Evolutionary conservation across 1,284 basidiomycete genomes (phyloP).

Genomic region (Malassezia brasiliensis): DNA sequence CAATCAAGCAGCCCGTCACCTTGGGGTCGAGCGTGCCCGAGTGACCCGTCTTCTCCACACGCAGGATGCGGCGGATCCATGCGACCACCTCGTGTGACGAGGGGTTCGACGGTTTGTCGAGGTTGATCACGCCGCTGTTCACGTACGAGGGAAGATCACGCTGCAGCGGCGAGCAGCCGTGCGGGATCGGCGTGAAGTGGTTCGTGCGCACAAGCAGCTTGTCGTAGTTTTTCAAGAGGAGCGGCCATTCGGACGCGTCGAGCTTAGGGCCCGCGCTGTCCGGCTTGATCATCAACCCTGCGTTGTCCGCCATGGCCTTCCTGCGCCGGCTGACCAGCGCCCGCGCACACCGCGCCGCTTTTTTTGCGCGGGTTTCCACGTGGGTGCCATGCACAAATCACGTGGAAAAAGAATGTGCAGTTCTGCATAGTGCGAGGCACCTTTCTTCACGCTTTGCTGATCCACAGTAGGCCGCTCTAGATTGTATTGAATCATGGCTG

Average conservation of each 20-base stretch:
- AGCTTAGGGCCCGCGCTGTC: constrained; percentile 48
- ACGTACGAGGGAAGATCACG: constrained; percentile 82
- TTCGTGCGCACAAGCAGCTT: constrained; percentile 74
- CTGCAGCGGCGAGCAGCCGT: constrained; percentile 79
- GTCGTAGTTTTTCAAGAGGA: constrained; percentile 89
- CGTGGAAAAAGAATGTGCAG: constrained; percentile 13
- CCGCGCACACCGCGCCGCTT: constrained; percentile 7
- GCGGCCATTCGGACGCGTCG: constrained; percentile 93
- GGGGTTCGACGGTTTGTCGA: constrained; percentile 99
- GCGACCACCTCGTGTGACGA: constrained; percentile 99
- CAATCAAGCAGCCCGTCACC: constrained; percentile 96
- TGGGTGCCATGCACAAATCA: constrained; percentile 6
- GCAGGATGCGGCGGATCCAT: constrained; percentile 89
- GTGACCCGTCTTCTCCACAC: constrained; percentile 96
- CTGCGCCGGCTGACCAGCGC: constrained; percentile 2
- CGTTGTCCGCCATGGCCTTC: constrained; percentile 19
- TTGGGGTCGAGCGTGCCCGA: constrained; percentile 97
- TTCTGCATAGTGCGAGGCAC: not conserved
- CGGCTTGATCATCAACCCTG: constrained; percentile 51
- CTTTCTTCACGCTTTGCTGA: constrained; percentile 20
- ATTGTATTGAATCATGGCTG: constrained; percentile 21
- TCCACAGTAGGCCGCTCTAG: constrained; percentile 15
- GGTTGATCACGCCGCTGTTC: constrained; percentile 96
- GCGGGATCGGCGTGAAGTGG: constrained; percentile 97
- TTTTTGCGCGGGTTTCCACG: constrained; percentile 3